These are phyloP conservation scores for Rhodomyrtus psidioides DNA, from an alignment of 441 rosid species.

Conservation along the genomic window DNA sequence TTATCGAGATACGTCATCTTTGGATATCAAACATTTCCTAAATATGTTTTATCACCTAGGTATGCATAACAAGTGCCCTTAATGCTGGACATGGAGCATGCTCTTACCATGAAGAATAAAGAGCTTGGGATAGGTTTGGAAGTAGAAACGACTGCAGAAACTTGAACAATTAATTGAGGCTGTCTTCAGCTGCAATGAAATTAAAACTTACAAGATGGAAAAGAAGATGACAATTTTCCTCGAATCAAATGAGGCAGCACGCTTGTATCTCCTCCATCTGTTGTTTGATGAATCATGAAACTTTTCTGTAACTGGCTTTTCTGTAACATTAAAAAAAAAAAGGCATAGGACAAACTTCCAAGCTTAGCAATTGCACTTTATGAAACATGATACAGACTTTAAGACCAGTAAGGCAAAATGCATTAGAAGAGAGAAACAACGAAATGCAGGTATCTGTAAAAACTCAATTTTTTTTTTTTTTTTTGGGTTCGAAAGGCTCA, in stretches of 20 bases:
- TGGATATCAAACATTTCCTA: neutral
- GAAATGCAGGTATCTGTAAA: neutral
- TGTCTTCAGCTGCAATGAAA: conserved; percentile 1
- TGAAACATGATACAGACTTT: neutral
- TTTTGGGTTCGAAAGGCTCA: neutral
- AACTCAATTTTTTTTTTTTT: neutral
- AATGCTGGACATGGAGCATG: neutral
- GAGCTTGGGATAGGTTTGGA: neutral
- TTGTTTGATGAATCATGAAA: conserved; percentile 61
- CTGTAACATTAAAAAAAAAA: conserved; percentile 23
- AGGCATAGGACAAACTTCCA: neutral
- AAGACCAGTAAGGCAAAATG: neutral
- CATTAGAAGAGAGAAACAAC: neutral
- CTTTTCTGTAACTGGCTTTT: conserved; percentile 53
- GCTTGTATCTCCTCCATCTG: conserved; percentile 88
- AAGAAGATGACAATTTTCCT: conserved; percentile 77
- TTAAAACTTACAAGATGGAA: conserved; percentile 71
- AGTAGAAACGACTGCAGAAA: neutral
- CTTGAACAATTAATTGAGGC: neutral
- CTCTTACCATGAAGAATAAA: neutral
- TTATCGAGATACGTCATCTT: neutral
- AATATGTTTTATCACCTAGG: neutral
- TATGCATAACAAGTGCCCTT: neutral
- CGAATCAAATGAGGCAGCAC: conserved; percentile 77
- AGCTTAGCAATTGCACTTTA: neutral